Evolutionary conservation across 2,329 filamentous ascomycete genomes (phyloP), one percentile per base, ranked within the genome.

Genomic region (Cadophora sp.): DNA sequence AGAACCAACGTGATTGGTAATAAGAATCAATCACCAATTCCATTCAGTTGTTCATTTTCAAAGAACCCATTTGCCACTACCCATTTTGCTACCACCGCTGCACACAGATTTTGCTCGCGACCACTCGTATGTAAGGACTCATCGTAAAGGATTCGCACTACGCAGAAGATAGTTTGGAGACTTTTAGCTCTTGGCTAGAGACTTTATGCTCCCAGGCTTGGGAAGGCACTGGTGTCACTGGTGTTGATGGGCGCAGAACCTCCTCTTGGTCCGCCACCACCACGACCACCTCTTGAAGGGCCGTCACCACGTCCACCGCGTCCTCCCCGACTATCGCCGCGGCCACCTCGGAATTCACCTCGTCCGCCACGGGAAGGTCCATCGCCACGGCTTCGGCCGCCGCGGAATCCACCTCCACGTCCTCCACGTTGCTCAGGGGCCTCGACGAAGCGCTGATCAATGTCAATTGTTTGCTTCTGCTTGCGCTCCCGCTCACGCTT

Each of bases 401-500:
- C 81, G 58, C 81, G 78, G 68, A 82, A 83, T 64, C 84, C 81
- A 66, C 81, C 79, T 73, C 65, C 51, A 13, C 66, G 84, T 73
- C 65, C 65, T n/a, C 62, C 58, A 41, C 62, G 65, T 13, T 27
- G 56, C 71, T 88, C 87, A 74, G 89, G 85, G 67, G 87, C 85
- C 83, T 95, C 92, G 75, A 92, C 85, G 80, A 87, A 93, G 78
- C 91, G 88, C 83, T 94, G 89, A 81, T 97, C 94, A 73, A 97
- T 92, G 78, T 97, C 93, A 76, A 98, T 80, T 79, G 91, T 82
- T 81, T 92, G 88, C 91, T 97, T 97, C 83, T 91, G 87, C 88
- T 96, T 96, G 84, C 91, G 91, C 85, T 95, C 91, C 79, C 93
- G 93, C 84, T 95, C 89, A 79, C 92, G 92, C 84, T 87, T 85